phyloP scores from a whole-genome alignment of 2,329 filamentous ascomycete species.

The Paraconiothyrium brasiliense region DNA sequence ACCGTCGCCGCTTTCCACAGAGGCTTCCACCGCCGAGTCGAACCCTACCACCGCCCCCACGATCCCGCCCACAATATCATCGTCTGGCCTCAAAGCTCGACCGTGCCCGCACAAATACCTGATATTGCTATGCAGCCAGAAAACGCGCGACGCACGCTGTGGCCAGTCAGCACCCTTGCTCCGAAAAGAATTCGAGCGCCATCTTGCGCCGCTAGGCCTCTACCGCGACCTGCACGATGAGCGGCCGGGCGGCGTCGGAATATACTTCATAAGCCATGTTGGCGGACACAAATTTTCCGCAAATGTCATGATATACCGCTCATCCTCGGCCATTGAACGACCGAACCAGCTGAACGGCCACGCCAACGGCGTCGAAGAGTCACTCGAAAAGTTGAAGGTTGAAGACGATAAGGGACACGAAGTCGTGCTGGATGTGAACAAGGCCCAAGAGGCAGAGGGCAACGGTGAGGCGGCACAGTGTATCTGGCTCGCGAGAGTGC shows the following conservation, averaged over 20 bases:
- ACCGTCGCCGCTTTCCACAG: slow-evolving; percentile 4
- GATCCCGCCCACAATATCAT: slow-evolving; percentile 40
- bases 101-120: slow-evolving; percentile 84
- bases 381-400: slow-evolving; percentile 51
- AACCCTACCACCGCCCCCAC: slow-evolving; percentile 23
- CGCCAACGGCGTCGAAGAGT: slow-evolving; percentile 41
- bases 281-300: slow-evolving; percentile 97
- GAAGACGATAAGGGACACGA: slow-evolving; percentile 49
- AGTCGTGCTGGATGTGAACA: slow-evolving; percentile 43
- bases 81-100: slow-evolving; percentile 62
- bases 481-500: slow-evolving; percentile 88
- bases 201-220: slow-evolving; percentile 83
- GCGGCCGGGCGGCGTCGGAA: slow-evolving; percentile 87
- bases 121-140: slow-evolving; percentile 92
- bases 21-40: slow-evolving; percentile 4
- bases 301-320: slow-evolving; percentile 91
- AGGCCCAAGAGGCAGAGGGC: slow-evolving; percentile 49
- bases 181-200: slow-evolving; percentile 87
- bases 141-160: slow-evolving; percentile 92
- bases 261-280: slow-evolving; percentile 96
- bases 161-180: slow-evolving; percentile 92
- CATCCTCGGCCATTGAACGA: slow-evolving; percentile 45
- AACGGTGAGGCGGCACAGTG: slow-evolving; percentile 75
- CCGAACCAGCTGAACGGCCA: slow-evolving; percentile 32
- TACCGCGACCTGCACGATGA: slow-evolving; percentile 89